phyloP scores from a whole-genome alignment of 306 rosid species.

The Acacia melanoxylon region DNA sequence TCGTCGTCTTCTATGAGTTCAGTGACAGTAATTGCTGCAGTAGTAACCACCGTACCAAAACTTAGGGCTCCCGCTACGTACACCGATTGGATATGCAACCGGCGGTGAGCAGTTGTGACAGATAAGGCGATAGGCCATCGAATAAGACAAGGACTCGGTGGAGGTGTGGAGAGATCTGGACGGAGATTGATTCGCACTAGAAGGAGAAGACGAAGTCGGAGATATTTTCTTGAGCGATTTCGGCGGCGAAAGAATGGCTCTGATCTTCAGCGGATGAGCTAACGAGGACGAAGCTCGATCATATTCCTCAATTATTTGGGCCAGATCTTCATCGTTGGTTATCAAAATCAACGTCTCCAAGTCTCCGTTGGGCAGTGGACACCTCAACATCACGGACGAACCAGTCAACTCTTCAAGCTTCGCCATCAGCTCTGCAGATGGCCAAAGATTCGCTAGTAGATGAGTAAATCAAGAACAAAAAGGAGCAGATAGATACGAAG shows the following conservation, averaged over 20 bases:
- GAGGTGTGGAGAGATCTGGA: conserved; percentile 44
- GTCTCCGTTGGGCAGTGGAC: conserved; percentile 79
- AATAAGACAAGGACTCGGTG: conserved; percentile 25
- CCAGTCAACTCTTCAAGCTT: conserved; percentile 79
- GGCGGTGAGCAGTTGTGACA: conserved; percentile 33
- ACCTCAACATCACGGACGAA: conserved; percentile 52
- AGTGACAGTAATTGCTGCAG: conserved; percentile 40
- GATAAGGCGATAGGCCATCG: conserved; percentile 23
- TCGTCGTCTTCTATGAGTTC: conserved; percentile 1
- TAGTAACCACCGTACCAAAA: conserved; percentile 26
- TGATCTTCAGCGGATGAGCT: conserved; percentile 55
- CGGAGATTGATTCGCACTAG: conserved; percentile 38
- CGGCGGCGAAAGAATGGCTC: conserved; percentile 61
- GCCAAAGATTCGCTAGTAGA: background rate
- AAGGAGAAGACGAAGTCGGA: conserved; percentile 46
- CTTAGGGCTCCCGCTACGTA: conserved; percentile 44
- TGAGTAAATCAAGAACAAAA: background rate
- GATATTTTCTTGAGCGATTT: conserved; percentile 52
- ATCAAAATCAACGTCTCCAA: conserved; percentile 79
- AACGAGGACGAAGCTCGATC: conserved; percentile 52
- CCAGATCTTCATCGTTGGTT: conserved; percentile 72
- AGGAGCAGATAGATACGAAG: background rate
- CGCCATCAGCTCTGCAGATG: conserved; percentile 59
- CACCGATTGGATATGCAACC: conserved; percentile 17
- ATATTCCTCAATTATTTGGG: conserved; percentile 65